Conservation (phyloP, 2,329 filamentous ascomycete species). For the Alternaria tenuissima region DNA sequence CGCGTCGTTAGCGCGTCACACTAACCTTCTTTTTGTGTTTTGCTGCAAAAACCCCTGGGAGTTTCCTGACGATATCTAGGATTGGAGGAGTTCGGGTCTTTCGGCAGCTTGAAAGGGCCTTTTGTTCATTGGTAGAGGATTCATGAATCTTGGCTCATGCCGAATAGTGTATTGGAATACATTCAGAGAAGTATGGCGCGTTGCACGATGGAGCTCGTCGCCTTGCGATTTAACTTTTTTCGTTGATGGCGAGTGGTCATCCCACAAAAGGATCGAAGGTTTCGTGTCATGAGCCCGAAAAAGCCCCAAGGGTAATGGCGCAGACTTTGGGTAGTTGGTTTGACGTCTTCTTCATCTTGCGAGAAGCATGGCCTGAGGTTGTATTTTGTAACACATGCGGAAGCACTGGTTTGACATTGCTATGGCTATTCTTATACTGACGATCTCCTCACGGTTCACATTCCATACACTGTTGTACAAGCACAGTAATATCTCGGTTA, state of each 20-base stretch:
- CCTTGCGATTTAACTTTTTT: background rate
- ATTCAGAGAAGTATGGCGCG: background rate
- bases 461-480: background rate
- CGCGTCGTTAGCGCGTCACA: background rate
- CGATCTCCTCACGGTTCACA: background rate
- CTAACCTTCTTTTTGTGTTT: background rate
- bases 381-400: background rate
- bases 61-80: background rate
- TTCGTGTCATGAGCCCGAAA: background rate
- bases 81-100: background rate
- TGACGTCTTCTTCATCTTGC: background rate
- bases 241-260: background rate
- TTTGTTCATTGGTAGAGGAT: background rate
- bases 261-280: background rate
- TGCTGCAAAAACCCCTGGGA: background rate
- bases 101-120: constrained; percentile 2
- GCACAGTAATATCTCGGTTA: background rate
- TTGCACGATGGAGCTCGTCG: background rate
- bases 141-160: background rate
- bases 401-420: background rate
- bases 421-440: background rate
- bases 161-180: background rate
- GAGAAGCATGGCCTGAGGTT: background rate
- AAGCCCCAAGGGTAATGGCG: background rate
- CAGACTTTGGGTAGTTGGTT: background rate